Evolutionary conservation across 345 rosid genomes (phyloP), one percentile per base, ranked within the genome.

Genomic region (Eucalyptus grandis): DNA sequence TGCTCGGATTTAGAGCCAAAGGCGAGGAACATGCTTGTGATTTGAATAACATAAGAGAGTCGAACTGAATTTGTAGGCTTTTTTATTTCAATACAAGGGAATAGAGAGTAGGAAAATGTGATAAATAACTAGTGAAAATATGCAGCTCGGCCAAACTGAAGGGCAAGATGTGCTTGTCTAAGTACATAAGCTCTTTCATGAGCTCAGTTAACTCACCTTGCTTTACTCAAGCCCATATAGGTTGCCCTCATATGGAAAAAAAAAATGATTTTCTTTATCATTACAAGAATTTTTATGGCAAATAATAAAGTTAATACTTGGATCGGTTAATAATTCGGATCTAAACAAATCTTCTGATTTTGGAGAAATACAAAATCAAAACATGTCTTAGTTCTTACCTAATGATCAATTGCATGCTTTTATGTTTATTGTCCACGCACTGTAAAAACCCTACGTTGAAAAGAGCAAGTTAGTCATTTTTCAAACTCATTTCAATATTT

Each of bases 61-160:
- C 1, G 0, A 67, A 0, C 0, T 67, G 11, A 67, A 67, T 16
- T 0, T 8, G 22, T 67, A 31, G 21, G 62, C 13, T 56, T 31
- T 65, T 30, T 4, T 0, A 14, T 62, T 62, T 30, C 21, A 7
- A 65, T n/a, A 0, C 0, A 65, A 65, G 0, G 1, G 77, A 14
- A 14, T 31, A 8, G 1, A 16, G 22, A 1, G 0, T 8, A 3
- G 3, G 22, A 8, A 67, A 31, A 4, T 67, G 80, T 0, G 3
- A 1, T 14, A 65, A 13, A 14, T 14, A 34, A n/a, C 22, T 0
- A 31, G 6, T 9, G 34, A 53, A 53, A 53, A 53, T 0, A 53
- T 3, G 69, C 15, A 60, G 0, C 15, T 26, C 4, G 2, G 19
- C n/a, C 72, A 62, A 24, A 6, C 1, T 15, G 21, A 34, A 67